These are phyloP conservation scores for Calonectria pseudoturangicola DNA, from an alignment of 2,329 filamentous ascomycete genomes.

Conservation along the genomic window DNA sequence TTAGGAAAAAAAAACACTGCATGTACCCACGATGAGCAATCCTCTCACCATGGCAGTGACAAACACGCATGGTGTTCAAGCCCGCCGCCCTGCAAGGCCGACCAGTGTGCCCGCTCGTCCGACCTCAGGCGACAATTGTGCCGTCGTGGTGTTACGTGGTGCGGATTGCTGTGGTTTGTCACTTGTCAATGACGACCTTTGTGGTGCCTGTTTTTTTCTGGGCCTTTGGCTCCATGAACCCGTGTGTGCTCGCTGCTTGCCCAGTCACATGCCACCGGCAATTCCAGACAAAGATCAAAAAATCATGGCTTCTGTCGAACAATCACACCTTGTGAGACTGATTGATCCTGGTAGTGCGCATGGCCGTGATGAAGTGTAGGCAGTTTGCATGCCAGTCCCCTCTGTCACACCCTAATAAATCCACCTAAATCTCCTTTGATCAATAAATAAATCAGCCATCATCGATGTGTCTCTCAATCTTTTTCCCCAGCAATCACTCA, in stretches of 20 bases:
- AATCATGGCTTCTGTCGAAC: background rate
- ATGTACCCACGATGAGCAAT: background rate
- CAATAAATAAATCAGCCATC: background rate
- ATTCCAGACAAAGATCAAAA: background rate
- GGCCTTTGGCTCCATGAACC: background rate
- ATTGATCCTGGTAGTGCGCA: background rate
- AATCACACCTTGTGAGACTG: conserved; percentile 5
- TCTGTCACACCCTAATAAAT: conserved; percentile 17
- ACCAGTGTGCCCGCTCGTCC: conserved; percentile 32
- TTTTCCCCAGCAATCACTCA: background rate
- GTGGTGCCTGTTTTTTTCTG: background rate
- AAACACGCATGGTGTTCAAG: background rate
- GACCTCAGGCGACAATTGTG: conserved; percentile 42
- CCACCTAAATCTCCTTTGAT: background rate
- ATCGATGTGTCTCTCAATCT: too few relatives aligned
- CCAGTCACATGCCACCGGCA: background rate
- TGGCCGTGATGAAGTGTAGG: background rate
- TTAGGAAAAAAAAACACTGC: background rate
- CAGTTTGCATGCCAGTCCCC: conserved; percentile 17
- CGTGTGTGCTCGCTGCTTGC: conserved; percentile 2
- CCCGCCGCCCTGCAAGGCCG: background rate
- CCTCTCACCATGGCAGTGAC: conserved; percentile 1
- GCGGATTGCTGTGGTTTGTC: conserved; percentile 14
- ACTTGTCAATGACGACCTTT: background rate
- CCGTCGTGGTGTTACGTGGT: conserved; percentile 40